Percentiles rank a stretch among this genome's conserved stretches.
Evolutionary conservation across 2,329 filamentous ascomycete species (phyloP).

Genomic region (Trichoderma endophyticum): DNA sequence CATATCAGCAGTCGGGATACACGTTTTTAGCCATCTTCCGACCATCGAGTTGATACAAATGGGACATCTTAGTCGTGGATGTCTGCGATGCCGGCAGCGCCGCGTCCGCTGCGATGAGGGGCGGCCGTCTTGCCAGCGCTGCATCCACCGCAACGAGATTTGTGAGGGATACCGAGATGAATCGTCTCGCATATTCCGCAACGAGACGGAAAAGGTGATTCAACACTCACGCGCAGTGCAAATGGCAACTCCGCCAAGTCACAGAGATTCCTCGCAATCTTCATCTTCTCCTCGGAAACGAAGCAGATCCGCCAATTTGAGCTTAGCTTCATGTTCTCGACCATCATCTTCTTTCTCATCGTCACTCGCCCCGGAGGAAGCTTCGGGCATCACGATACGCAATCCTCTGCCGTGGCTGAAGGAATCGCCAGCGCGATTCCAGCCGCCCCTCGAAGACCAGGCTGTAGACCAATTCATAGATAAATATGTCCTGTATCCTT

Average conservation of each 20-base stretch:
- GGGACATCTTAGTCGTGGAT: slow-evolving; percentile 32
- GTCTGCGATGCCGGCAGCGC: slow-evolving; percentile 32
- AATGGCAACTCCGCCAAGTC: slow-evolving; percentile 8
- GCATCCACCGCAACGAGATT: slow-evolving; percentile 35
- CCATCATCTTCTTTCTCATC: neutral
- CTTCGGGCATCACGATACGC: neutral
- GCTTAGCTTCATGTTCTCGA: neutral
- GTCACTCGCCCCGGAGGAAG: neutral
- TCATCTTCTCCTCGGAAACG: neutral
- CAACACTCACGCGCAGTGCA: neutral
- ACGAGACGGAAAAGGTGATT: slow-evolving; percentile 35
- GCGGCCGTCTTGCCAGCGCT: slow-evolving; percentile 36
- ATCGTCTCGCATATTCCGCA: slow-evolving; percentile 34
- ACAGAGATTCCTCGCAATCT: neutral
- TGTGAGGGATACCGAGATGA: slow-evolving; percentile 41
- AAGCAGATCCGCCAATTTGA: neutral
- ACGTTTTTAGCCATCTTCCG: neutral
- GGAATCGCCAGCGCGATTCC: neutral
- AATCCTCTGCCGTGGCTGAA: neutral
- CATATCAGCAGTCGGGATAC: neutral
- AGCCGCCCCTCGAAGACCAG: slow-evolving; percentile 26
- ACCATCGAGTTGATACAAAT: slow-evolving; percentile 18
- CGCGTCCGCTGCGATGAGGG: slow-evolving; percentile 35
- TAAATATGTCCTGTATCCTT: slow-evolving; percentile 38
- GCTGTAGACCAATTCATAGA: slow-evolving; percentile 35